Conservation (phyloP, 106 monocot genomes). For the Phalaenopsis equestris region DNA sequence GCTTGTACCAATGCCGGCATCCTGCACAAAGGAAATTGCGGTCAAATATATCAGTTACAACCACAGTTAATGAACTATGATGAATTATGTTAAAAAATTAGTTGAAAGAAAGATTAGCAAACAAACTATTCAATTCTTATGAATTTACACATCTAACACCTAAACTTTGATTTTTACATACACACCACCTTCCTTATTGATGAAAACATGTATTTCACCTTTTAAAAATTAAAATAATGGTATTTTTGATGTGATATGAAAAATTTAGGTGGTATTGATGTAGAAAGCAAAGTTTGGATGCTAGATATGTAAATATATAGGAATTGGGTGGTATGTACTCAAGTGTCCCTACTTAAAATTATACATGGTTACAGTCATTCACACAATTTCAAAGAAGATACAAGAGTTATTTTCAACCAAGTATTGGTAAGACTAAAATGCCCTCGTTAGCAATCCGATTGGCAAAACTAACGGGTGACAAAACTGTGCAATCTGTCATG, state of each 20-base stretch:
- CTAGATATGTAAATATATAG: too few relatives aligned
- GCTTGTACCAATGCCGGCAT: slow-evolving; percentile 98
- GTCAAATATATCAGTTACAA: neutral
- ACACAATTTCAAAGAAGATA: neutral
- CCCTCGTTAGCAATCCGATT: neutral
- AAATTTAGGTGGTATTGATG: too few relatives aligned
- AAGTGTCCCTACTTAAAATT: neutral
- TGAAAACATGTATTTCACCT: too few relatives aligned
- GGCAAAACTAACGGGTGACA: neutral
- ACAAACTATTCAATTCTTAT: too few relatives aligned
- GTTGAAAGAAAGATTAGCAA: too few relatives aligned
- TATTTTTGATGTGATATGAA: too few relatives aligned
- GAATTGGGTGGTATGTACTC: too few relatives aligned
- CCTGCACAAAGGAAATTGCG: slow-evolving; percentile 36
- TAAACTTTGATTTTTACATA: too few relatives aligned
- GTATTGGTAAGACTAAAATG: neutral
- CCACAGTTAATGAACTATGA: neutral
- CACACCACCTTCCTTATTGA: too few relatives aligned
- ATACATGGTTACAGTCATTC: neutral
- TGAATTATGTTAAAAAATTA: neutral
- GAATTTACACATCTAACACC: too few relatives aligned
- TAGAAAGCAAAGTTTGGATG: too few relatives aligned
- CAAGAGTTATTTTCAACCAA: neutral
- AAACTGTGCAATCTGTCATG: neutral
- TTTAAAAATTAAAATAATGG: too few relatives aligned